These are phyloP conservation scores for Castanopsis chinensis DNA, from an alignment of 306 rosid genomes.

Conservation along the genomic window DNA sequence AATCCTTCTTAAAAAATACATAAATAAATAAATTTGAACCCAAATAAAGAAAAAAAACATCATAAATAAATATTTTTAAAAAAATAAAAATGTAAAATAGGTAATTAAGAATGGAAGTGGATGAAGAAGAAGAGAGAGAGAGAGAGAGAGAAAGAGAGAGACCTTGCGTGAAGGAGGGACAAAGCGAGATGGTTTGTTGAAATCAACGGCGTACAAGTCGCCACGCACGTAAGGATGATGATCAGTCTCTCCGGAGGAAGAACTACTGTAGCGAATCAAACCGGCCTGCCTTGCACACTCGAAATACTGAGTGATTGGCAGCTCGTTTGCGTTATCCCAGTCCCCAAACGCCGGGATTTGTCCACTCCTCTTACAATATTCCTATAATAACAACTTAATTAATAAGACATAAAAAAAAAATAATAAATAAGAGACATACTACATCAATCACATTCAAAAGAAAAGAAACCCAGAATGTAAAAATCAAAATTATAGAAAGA, in stretches of 20 bases:
- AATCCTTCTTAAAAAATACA: too few relatives aligned
- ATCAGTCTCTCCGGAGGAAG: slow-evolving; percentile 61
- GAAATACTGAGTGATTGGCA: slow-evolving; percentile 91
- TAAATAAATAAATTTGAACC: too few relatives aligned
- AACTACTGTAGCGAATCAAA: slow-evolving; percentile 75
- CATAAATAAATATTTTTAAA: too few relatives aligned
- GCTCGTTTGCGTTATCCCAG: slow-evolving; percentile 80
- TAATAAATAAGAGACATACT: neutral
- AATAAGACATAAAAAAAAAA: too few relatives aligned
- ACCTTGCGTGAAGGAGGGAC: slow-evolving; percentile 51
- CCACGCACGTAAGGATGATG: slow-evolving; percentile 35
- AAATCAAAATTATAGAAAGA: too few relatives aligned
- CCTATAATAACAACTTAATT: slow-evolving; percentile 15
- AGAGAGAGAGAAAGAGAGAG: neutral
- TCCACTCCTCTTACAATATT: slow-evolving; percentile 56
- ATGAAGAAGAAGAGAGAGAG: too few relatives aligned
- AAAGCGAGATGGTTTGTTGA: slow-evolving; percentile 32
- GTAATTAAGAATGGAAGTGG: too few relatives aligned
- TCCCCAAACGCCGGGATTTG: slow-evolving; percentile 89
- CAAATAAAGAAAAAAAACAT: neutral
- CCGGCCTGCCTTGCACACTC: slow-evolving; percentile 87
- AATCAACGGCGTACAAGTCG: slow-evolving; percentile 57
- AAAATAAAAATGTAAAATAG: too few relatives aligned
- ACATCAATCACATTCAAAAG: neutral
- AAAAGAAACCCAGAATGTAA: too few relatives aligned